A percentile compares a stretch with the other conserved stretches of the same genome.
Conservation (phyloP, 1,284 basidiomycete species). For the Moesziomyces parantarcticus region DNA sequence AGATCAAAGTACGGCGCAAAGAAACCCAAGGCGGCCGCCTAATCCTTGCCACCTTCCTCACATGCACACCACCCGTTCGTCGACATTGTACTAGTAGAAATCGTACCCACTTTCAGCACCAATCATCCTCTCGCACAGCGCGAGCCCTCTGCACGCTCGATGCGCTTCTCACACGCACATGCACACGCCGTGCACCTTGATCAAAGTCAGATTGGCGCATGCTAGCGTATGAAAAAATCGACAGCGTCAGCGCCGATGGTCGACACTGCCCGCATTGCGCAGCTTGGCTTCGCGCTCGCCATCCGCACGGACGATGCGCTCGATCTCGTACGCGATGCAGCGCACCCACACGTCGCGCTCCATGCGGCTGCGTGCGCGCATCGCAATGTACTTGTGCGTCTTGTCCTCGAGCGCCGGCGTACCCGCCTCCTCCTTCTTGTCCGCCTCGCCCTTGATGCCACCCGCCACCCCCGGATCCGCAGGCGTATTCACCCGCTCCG, state of each 20-base stretch:
- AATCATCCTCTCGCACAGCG: no score
- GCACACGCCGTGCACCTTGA: no score
- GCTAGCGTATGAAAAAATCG: no score
- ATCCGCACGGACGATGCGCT: conserved; percentile 72
- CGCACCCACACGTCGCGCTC: conserved; percentile 89
- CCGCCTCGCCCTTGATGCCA: conserved; percentile 12
- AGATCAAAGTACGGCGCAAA: conserved; percentile 95
- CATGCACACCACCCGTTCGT: neutral
- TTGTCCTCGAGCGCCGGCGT: conserved; percentile 75
- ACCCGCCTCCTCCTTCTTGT: conserved; percentile 5
- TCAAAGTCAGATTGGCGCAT: no score
- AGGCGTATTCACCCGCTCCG: conserved; percentile 45
- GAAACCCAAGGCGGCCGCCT: conserved; percentile 75
- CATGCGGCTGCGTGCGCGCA: conserved; percentile 79
- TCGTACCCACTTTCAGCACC: no score
- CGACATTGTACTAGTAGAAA: conserved; percentile 24
- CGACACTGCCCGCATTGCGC: no score
- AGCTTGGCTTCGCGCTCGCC: conserved; percentile 56
- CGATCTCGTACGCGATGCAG: conserved; percentile 83
- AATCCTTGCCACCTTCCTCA: neutral
- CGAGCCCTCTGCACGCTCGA: no score
- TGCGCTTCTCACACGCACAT: no score
- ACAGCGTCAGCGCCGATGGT: no score
- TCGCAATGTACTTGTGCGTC: conserved; percentile 74
- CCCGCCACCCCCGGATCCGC: conserved; percentile 34